Base-by-base conservation (phyloP, 2,329 filamentous ascomycete genomes). In the Cercospora zeina region DNA sequence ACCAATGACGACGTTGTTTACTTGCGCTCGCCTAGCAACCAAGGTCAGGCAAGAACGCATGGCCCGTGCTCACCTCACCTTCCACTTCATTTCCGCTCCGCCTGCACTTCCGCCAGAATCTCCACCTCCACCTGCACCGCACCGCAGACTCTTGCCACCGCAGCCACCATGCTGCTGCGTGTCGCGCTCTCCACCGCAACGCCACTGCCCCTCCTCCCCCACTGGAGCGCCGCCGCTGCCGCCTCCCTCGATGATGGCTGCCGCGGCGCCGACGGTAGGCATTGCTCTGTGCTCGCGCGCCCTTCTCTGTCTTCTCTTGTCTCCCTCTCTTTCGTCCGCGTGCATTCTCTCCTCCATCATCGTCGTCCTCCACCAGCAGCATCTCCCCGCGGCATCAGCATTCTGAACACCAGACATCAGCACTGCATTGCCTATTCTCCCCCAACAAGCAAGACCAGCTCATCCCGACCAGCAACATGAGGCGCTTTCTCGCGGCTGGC, bases 1-100 rank as follows among this genome's bases (percentile, higher is more conserved):
- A 21, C 36, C 54, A 34, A 57, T 57, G 54, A 57, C 54, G 54
- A 57, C 39, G n/a, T 34, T 57, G 27, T 49, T 57, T 57, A 49
- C 27, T 14, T 31, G 21, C 45, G 31, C 14, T 37, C 30, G 54
- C 54, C 54, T 31, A 47, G 54, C 54, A 57, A 57, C 54, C 54
- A 31, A 10, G 0, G 21, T 8, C 11, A 50, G 47, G 47, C 47
- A 50, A 11, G 47, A 50, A 50, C 47, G 47, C 21, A 11, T 50
- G 47, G 47, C 10, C 27, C 47, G 47, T 50, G 47, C 47, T 24
- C 45, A 24, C 3, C 45, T 30, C n/a, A 13, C 36, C 36, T 16
- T 13, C 11, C 36, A 3, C 11, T 13, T 16, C 36, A 39, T 16
- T 9, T 16, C 36, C n/a, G 36, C 36, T 50, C 37, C n/a, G 45